Evolutionary conservation across 2,329 filamentous ascomycete genomes (phyloP).

Genomic region (Penicillium sp.): DNA sequence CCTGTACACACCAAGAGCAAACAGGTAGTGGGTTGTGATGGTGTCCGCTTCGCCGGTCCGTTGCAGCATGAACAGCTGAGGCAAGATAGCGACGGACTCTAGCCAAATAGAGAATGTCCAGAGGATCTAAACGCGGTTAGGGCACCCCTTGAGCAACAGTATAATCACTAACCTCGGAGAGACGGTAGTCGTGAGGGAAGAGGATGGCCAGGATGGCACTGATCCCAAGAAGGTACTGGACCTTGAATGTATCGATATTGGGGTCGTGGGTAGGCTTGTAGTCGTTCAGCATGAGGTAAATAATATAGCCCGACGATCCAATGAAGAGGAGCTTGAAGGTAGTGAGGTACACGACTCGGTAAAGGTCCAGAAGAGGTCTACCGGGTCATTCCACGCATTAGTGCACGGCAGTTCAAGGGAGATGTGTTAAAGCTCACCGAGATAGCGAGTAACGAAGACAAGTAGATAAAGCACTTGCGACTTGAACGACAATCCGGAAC

Average conservation of each 20-base stretch:
- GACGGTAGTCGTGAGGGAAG: slow-evolving; percentile 77
- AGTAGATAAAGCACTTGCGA: slow-evolving; percentile 92
- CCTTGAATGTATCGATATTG: slow-evolving; percentile 94
- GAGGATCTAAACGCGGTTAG: slow-evolving; percentile 58
- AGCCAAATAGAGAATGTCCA: slow-evolving; percentile 99
- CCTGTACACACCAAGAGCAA: slow-evolving; percentile 84
- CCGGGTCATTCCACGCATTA: not conserved
- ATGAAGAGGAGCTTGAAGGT: slow-evolving; percentile 97
- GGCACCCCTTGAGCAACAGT: not conserved
- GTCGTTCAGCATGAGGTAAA: slow-evolving; percentile 96
- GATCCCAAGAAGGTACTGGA: slow-evolving; percentile 84
- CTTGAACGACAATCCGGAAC: slow-evolving; percentile 96
- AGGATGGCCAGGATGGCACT: slow-evolving; percentile 73
- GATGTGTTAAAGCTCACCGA: slow-evolving; percentile 52
- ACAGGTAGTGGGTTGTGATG: slow-evolving; percentile 98
- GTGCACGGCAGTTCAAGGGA: not conserved
- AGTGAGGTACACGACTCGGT: slow-evolving; percentile 84
- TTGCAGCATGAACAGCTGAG: slow-evolving; percentile 97
- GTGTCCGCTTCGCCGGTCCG: slow-evolving; percentile 96
- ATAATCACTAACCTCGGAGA: slow-evolving; percentile 54
- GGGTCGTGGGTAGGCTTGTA: slow-evolving; percentile 98
- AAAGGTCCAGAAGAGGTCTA: slow-evolving; percentile 77
- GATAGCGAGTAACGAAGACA: slow-evolving; percentile 89
- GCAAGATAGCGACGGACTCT: slow-evolving; percentile 91
- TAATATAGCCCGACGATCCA: slow-evolving; percentile 79